phyloP scores from a whole-genome alignment of 2,329 filamentous ascomycete species.

The Magnaporthiopsis poae region DNA sequence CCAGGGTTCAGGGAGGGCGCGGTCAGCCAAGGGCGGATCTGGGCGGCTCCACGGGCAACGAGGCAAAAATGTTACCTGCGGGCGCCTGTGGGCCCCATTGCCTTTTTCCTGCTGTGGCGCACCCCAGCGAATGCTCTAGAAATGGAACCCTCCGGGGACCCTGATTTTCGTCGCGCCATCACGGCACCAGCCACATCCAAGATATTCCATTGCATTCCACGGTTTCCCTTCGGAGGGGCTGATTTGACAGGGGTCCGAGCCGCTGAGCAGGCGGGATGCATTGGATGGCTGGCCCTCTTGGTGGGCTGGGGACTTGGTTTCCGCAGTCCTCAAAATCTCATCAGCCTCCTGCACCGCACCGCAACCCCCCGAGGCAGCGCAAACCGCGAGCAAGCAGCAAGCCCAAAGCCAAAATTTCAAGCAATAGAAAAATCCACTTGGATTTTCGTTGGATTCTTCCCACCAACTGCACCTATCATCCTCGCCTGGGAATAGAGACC shows the following conservation, averaged over 20 bases:
- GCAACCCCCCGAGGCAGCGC: not conserved
- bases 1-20: not conserved
- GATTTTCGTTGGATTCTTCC: not conserved
- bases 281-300: not conserved
- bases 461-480: not conserved
- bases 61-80: not conserved
- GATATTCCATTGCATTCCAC: slow-evolving; percentile 8
- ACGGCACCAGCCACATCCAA: slow-evolving; percentile 7
- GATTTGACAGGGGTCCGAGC: slow-evolving; percentile 6
- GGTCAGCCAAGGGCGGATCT: not conserved
- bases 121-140: not conserved
- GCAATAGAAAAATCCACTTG: not conserved
- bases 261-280: not conserved
- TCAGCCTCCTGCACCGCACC: slow-evolving; percentile 5
- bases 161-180: not conserved
- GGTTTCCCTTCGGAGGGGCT: slow-evolving; percentile 7
- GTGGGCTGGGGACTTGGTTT: not conserved
- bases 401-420: not conserved
- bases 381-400: not conserved
- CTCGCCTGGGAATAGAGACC: not conserved
- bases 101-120: too few relatives aligned
- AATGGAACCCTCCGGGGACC: not conserved
- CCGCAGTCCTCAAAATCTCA: slow-evolving; percentile 5
- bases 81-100: not conserved
- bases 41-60: not conserved